phyloP scores from a whole-genome alignment of 495 filamentous ascomycete genomes.

The Talaromyces wortmannii region DNA sequence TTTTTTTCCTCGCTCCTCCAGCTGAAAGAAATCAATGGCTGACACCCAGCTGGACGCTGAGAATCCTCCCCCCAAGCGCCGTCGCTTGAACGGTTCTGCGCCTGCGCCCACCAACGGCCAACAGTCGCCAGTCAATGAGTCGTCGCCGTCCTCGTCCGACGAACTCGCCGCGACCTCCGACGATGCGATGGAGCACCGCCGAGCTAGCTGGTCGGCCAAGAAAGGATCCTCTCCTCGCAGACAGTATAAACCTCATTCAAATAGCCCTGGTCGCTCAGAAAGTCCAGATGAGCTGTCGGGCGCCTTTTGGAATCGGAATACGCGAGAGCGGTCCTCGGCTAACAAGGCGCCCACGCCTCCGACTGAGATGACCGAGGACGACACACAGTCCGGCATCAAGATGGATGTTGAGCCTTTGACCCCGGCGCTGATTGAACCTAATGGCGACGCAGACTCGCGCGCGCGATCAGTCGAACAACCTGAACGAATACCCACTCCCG shows the following conservation, averaged over 20 bases:
- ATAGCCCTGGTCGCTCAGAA: slow-evolving; percentile 26
- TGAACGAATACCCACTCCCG: slow-evolving; percentile 7
- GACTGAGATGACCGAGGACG: slow-evolving; percentile 6
- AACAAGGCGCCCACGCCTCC: neutral
- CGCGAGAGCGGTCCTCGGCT: slow-evolving; percentile 10
- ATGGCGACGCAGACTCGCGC: slow-evolving; percentile 1
- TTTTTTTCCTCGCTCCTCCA: neutral
- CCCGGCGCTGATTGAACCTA: slow-evolving; percentile 1
- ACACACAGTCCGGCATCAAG: slow-evolving; percentile 3
- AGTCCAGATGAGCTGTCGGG: slow-evolving; percentile 40
- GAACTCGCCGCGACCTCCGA: slow-evolving; percentile 41
- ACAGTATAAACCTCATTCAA: slow-evolving; percentile 19
- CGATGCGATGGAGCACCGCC: slow-evolving; percentile 30
- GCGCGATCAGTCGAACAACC: slow-evolving; percentile 1
- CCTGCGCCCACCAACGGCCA: slow-evolving; percentile 26
- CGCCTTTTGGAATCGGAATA: slow-evolving; percentile 28
- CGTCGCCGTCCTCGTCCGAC: slow-evolving; percentile 39
- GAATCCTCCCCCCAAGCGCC: slow-evolving; percentile 45
- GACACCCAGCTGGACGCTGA: neutral
- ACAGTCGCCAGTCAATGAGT: neutral
- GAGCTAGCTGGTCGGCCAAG: slow-evolving; percentile 28
- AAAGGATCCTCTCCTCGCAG: slow-evolving; percentile 32
- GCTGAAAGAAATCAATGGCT: neutral
- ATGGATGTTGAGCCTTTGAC: neutral
- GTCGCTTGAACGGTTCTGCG: slow-evolving; percentile 41